Base-by-base conservation (phyloP, 2,329 filamentous ascomycete genomes). In the Microsporum ferrugineum region DNA sequence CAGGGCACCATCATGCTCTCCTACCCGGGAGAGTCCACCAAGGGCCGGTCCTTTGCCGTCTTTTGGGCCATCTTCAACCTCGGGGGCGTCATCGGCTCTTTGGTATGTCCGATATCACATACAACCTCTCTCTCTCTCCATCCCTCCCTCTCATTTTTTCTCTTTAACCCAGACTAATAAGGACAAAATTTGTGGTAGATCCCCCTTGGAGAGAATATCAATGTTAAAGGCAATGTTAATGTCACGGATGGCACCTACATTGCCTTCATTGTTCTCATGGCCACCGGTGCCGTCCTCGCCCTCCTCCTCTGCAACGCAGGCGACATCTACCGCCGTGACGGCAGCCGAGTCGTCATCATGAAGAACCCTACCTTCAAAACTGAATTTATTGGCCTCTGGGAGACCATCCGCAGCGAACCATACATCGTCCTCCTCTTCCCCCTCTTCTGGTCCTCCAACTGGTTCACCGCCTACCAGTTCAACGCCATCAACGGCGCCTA, bases 11-110 rank as follows among this genome's bases (percentile, higher is more conserved):
- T 80, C 56, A 80, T 80, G 77, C 92, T 95, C 84, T 85, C 88
- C 41, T 96, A 96, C 72, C 91, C 91, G 1, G 79, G 82, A 17
- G 91, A 96, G 75, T 74, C 83, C 38, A 82, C 84, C 65, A 96
- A 96, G 79, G 91, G 91, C 49, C 85, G 86, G 63, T 96, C 90
- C 73, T 95, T 96, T 72, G 88, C 88, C 63, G 86, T 85, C 78
- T 96, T 96, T 77, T 96, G 91, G 91, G 85, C 91, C 73, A 95
- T 96, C 70, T 96, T 96, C 81, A 96, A 96, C 75, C 75, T 91
- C 62, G 91, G 91, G 67, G 91, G 86, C 68, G 91, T 96, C 64
- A 89, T 96, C 73, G 91, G 91, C 64, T 85, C 86, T 69, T 72
- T 85, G 77, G 82, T 84, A 74, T 71, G 80, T 71, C 17, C 17